These are phyloP conservation scores for Phanerodontia chrysosporium DNA, from an alignment of 768 basidiomycete species.

Conservation along the genomic window DNA sequence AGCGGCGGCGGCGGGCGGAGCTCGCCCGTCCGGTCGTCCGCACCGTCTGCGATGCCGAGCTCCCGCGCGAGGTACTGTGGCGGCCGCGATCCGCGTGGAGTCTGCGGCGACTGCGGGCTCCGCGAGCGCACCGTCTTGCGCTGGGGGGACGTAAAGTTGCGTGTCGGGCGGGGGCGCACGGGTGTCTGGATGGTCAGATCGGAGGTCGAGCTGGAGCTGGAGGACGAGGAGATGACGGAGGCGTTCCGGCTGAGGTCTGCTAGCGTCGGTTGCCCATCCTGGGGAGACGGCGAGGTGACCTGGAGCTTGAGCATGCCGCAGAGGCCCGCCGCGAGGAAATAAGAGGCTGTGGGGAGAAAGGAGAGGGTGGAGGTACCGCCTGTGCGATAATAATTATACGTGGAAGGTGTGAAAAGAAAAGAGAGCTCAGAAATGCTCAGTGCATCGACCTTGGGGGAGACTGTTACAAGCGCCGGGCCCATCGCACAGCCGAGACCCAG, in stretches of 20 bases:
- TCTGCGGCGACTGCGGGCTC: conserved; percentile 43
- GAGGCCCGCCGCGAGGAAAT: neutral
- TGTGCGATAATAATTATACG: neutral
- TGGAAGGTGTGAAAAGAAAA: conserved; percentile 1
- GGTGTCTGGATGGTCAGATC: conserved; percentile 38
- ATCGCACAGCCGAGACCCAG: conserved; percentile 1
- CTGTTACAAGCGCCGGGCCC: neutral
- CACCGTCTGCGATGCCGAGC: conserved; percentile 36
- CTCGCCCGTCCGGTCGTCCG: conserved; percentile 15
- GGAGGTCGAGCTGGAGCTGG: conserved; percentile 48
- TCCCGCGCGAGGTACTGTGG: conserved; percentile 60
- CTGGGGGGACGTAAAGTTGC: conserved; percentile 58
- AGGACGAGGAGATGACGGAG: conserved; percentile 68
- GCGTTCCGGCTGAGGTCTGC: conserved; percentile 73
- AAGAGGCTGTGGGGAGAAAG: neutral
- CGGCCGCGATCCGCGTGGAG: conserved; percentile 33
- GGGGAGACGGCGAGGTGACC: conserved; percentile 25
- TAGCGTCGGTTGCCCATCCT: conserved; percentile 34
- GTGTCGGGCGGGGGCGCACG: conserved; percentile 46
- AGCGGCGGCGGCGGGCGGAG: conserved; percentile 15
- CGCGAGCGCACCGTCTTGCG: conserved; percentile 35
- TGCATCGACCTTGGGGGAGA: neutral
- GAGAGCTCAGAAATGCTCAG: conserved; percentile 1
- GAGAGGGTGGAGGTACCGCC: neutral
- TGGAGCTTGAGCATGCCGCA: conserved; percentile 35